Evolutionary conservation across 2,329 filamentous ascomycete genomes (phyloP), one percentile per base, ranked within the genome.

Genomic region (Trichoderma breve): DNA sequence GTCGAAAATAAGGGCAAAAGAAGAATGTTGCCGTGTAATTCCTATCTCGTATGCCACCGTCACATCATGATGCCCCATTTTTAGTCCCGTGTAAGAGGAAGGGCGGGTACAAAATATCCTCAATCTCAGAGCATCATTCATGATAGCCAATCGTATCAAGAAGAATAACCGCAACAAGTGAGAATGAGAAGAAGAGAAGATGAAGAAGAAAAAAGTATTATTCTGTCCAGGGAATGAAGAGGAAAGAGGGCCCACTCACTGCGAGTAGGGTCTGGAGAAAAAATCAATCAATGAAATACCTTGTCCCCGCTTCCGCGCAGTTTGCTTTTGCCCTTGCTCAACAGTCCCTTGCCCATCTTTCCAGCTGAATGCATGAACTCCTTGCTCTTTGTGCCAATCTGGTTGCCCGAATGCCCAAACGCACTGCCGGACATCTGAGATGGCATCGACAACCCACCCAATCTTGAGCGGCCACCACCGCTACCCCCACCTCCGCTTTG

Each of bases 241-340:
- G 34, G 74, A 74, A 73, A 70, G 71, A 36, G 64, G 55, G 71
- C 74, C 73, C 73, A 74, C 73, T 73, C 74, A 72, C 72, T 71
- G 73, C 71, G 72, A 70, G 73, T 51, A 71, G 72, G 71, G 70
- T 58, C 71, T 69, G 71, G 74, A 79, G 76, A 78, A 81, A 79
- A 78, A 79, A 81, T 77, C 70, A 76, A 80, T 88, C 85, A 91
- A 84, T 90, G 88, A 90, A 93, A 94, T 92, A 95, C 93, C 93
- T 97, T 97, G 82, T 96, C 93, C 79, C 90, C 89, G 74, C 88
- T 88, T 79, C 86, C 88, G 74, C 87, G 85, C 80, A 97, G 90
- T 82, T 93, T 95, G 83, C 89, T 95, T 83, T 93, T 95, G 76
- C 95, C 93, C 84, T 97, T 97, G 75, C 92, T 94, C 81, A 98